These are phyloP conservation scores for Aspergillus sp. DNA, from an alignment of 2,329 filamentous ascomycete species.

Conservation along the genomic window DNA sequence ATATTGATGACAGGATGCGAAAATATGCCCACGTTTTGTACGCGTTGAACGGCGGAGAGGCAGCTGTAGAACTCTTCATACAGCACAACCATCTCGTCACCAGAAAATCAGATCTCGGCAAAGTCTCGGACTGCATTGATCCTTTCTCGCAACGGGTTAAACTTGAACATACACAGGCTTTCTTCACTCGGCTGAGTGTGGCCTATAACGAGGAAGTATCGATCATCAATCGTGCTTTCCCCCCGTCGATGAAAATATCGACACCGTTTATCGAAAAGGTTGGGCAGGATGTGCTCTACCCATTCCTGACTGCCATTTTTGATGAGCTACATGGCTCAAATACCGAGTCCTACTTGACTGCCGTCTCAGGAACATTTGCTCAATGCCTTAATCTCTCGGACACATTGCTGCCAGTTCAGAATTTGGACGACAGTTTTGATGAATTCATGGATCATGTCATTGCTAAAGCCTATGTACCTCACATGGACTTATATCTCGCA, in stretches of 20 bases:
- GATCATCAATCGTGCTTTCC: conserved; percentile 81
- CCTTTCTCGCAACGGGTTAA: conserved; percentile 67
- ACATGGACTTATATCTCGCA: conserved; percentile 88
- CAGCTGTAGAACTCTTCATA: conserved; percentile 81
- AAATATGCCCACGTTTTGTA: conserved; percentile 86
- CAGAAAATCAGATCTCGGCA: conserved; percentile 69
- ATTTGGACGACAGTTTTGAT: conserved; percentile 60
- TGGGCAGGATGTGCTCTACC: conserved; percentile 76
- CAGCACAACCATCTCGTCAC: conserved; percentile 84
- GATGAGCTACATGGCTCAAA: conserved; percentile 81
- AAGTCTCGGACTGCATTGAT: conserved; percentile 79
- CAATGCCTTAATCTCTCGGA: conserved; percentile 78
- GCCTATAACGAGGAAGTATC: conserved; percentile 81
- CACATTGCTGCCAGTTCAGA: conserved; percentile 66
- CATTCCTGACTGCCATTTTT: conserved; percentile 82
- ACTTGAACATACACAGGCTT: conserved; percentile 76
- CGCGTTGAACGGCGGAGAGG: conserved; percentile 75
- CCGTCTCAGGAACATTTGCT: conserved; percentile 83
- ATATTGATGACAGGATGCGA: conserved; percentile 85
- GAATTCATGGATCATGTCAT: conserved; percentile 69
- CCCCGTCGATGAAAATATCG: conserved; percentile 69
- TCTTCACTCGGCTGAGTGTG: conserved; percentile 73
- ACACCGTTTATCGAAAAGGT: conserved; percentile 79
- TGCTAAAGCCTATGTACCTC: conserved; percentile 78
- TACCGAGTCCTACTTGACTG: conserved; percentile 77